These are phyloP conservation scores for Polyporus arcularius DNA, from an alignment of 768 basidiomycete genomes.

Conservation along the genomic window DNA sequence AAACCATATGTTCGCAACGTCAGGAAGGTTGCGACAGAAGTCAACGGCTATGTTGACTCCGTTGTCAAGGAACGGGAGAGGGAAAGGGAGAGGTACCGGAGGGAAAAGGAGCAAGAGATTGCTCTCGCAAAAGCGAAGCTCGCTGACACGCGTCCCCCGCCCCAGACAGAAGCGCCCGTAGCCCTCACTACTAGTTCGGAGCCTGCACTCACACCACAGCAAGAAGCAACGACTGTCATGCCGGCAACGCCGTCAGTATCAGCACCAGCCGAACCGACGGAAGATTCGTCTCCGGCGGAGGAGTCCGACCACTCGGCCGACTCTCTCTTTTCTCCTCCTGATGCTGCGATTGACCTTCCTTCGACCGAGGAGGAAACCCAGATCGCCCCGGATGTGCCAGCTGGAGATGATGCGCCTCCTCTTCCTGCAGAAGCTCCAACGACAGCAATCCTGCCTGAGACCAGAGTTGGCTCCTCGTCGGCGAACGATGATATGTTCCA, in stretches of 20 bases:
- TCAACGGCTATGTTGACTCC: conserved; percentile 72
- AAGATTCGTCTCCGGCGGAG: conserved; percentile 1
- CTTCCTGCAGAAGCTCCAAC: neutral
- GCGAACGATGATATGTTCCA: conserved; percentile 24
- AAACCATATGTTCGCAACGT: conserved; percentile 46
- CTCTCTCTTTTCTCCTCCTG: conserved; percentile 23
- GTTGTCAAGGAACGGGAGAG: conserved; percentile 75
- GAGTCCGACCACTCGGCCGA: conserved; percentile 18
- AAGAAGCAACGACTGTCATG: neutral
- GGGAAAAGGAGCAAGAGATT: conserved; percentile 52
- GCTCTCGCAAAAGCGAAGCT: conserved; percentile 10
- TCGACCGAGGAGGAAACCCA: conserved; percentile 13
- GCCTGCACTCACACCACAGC: neutral
- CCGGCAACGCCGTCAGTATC: neutral
- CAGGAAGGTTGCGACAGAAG: conserved; percentile 55
- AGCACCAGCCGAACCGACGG: neutral
- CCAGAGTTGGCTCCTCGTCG: neutral
- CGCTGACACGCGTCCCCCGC: conserved; percentile 1
- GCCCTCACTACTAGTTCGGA: neutral
- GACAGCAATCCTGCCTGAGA: neutral
- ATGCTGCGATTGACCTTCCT: conserved; percentile 12
- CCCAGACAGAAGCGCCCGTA: neutral
- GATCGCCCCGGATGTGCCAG: neutral
- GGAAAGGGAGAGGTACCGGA: conserved; percentile 72
- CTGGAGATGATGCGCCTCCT: neutral